These are phyloP conservation scores for Dryas alaskensis DNA, from an alignment of 306 rosid genomes.

Conservation along the genomic window DNA sequence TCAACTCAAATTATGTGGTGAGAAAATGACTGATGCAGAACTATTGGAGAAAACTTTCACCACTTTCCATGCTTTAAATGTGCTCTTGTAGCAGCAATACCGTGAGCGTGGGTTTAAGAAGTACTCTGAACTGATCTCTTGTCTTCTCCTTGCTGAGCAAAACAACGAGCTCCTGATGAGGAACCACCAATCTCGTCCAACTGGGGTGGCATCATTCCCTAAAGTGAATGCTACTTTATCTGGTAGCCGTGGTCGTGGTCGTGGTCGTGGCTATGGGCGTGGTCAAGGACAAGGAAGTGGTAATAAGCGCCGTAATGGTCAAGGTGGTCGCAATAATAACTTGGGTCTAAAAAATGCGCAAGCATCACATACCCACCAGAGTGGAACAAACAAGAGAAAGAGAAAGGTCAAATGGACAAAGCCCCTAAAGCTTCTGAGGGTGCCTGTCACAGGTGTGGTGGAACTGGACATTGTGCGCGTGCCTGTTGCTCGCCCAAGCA, in stretches of 20 bases:
- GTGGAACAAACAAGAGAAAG: not conserved
- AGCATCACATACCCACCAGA: not conserved
- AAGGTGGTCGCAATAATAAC: no score
- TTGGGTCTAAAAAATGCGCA: no score
- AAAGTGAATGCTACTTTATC: not conserved
- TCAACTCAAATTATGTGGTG: not conserved
- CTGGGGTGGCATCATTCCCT: not conserved
- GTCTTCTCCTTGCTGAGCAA: not conserved
- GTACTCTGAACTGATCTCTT: not conserved
- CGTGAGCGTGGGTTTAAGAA: not conserved
- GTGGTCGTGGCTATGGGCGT: not conserved
- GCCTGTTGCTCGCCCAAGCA: not conserved
- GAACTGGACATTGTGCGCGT: not conserved
- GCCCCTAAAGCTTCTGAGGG: not conserved
- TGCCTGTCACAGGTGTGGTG: not conserved
- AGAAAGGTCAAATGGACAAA: not conserved
- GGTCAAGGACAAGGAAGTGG: not conserved
- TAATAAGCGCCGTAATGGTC: no score
- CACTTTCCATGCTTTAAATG: not conserved
- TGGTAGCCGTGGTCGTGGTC: no score
- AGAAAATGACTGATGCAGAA: not conserved
- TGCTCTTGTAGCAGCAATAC: not conserved
- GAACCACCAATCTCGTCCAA: not conserved
- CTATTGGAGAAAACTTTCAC: not conserved
- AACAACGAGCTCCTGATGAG: not conserved